A percentile compares a stretch with the other conserved stretches of the same genome.
These are phyloP conservation scores for Ceratocystis cubensis DNA, from an alignment of 2,329 filamentous ascomycete genomes.

Conservation along the genomic window DNA sequence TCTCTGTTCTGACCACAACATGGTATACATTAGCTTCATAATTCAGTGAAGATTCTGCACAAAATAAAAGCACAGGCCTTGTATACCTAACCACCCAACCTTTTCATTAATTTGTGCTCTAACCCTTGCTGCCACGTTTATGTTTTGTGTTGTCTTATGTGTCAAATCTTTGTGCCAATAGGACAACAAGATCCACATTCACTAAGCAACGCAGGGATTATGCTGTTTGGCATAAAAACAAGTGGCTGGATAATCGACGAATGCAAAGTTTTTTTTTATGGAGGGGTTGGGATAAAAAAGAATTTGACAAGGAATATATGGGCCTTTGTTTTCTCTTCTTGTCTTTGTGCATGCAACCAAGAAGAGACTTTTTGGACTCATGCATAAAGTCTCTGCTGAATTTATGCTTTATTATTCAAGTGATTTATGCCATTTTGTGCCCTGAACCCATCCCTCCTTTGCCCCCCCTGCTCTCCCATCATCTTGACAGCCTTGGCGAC, in stretches of 20 bases:
- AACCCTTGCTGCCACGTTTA: background rate
- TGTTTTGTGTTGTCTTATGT: background rate
- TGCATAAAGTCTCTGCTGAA: background rate
- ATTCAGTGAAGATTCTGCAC: background rate
- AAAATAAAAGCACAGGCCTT: background rate
- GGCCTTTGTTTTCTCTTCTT: background rate
- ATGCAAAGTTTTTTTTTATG: background rate
- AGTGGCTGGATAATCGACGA: background rate
- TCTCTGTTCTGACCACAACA: background rate
- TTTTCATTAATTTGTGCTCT: background rate
- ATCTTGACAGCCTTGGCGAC: background rate
- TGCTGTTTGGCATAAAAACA: background rate
- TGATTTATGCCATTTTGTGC: no score
- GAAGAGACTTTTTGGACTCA: background rate
- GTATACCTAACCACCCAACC: background rate
- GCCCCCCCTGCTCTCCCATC: background rate
- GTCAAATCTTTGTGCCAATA: constrained; percentile 2
- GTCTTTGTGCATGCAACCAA: background rate
- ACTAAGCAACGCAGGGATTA: background rate
- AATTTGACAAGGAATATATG: no score
- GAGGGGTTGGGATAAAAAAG: background rate
- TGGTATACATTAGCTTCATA: background rate
- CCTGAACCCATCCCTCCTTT: background rate
- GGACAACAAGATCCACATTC: background rate
- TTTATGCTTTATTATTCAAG: background rate